phyloP scores from a whole-genome alignment of 495 filamentous ascomycete genomes.

The Lichenothelia convexa region DNA sequence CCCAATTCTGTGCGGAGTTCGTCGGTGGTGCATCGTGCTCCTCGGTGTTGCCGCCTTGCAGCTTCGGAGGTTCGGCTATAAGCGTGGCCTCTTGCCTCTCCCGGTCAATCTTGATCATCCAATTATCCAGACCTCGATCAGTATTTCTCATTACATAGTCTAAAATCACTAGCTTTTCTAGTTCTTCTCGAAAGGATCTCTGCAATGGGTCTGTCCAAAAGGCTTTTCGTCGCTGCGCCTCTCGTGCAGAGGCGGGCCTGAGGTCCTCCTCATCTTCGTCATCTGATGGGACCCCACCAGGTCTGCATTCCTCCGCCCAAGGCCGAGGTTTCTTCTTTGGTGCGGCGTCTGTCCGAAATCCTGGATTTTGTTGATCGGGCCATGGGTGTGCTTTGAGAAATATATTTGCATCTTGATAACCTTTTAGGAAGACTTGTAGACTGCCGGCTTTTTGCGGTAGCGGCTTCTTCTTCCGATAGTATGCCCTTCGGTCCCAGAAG shows the following conservation, averaged over 20 bases:
- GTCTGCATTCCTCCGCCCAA: constrained; percentile 78
- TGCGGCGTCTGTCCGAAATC: constrained; percentile 51
- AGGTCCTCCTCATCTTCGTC: constrained; percentile 43
- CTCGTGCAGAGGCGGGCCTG: constrained; percentile 26
- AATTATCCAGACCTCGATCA: constrained; percentile 91
- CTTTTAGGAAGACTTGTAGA: constrained; percentile 93
- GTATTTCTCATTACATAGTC: constrained; percentile 99
- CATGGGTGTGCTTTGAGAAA: constrained; percentile 91
- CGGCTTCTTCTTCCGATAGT: constrained; percentile 67
- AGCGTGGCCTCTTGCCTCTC: constrained; percentile 66
- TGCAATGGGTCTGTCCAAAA: constrained; percentile 81
- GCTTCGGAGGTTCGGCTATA: constrained; percentile 62
- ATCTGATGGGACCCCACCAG: constrained; percentile 43
- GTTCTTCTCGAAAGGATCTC: constrained; percentile 80
- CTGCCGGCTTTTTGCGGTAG: constrained; percentile 88
- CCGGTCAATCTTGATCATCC: constrained; percentile 97
- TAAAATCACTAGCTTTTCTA: constrained; percentile 93
- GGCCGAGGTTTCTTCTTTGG: constrained; percentile 51
- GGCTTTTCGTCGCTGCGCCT: constrained; percentile 34
- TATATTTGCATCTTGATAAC: constrained; percentile 89
- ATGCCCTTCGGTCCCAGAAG: constrained; percentile 83
- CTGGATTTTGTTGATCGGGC: constrained; percentile 81
- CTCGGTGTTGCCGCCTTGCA: too few species aligned
- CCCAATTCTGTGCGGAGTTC: constrained; percentile 8
- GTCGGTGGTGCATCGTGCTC: constrained; percentile 13